Percentiles rank a stretch among this genome's conserved stretches.
phyloP scores from a whole-genome alignment of 176 grass and related monocot genomes.

The Melocanna baccifera region DNA sequence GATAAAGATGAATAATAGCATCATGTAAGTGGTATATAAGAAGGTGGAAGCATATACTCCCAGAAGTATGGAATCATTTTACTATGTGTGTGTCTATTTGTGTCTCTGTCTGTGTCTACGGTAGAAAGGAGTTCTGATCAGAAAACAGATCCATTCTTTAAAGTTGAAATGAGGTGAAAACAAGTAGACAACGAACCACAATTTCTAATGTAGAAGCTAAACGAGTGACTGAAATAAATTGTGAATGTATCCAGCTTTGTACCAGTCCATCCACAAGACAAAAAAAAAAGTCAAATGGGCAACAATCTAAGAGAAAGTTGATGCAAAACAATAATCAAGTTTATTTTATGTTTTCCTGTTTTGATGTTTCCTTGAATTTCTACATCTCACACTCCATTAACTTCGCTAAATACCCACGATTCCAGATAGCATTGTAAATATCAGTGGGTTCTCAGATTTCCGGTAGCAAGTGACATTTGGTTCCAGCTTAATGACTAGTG shows the following conservation, averaged over 20 bases:
- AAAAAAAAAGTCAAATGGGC: not conserved
- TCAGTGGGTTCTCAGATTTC: not conserved
- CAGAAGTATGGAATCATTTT: too few species aligned
- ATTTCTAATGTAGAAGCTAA: not conserved
- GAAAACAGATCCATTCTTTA: not conserved
- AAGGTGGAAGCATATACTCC: too few species aligned
- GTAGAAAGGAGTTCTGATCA: not conserved
- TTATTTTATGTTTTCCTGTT: not conserved
- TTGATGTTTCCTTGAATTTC: not conserved
- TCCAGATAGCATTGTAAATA: too few species aligned
- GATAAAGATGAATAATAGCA: too few species aligned
- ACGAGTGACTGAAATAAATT: not conserved
- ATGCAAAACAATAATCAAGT: not conserved
- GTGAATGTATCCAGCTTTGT: not conserved
- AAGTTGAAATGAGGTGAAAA: not conserved
- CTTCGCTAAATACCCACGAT: not conserved
- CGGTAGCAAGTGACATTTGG: not conserved
- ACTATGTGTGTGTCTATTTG: too few species aligned
- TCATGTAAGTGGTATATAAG: too few species aligned
- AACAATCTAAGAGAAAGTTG: not conserved
- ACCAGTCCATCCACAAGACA: not conserved
- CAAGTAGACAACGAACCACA: not conserved
- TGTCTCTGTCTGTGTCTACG: not conserved
- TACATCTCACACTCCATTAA: not conserved
- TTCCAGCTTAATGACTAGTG: not conserved